phyloP scores from a whole-genome alignment of 371 early-diverging fungal genomes.

The Saksenaea oblongispora region DNA sequence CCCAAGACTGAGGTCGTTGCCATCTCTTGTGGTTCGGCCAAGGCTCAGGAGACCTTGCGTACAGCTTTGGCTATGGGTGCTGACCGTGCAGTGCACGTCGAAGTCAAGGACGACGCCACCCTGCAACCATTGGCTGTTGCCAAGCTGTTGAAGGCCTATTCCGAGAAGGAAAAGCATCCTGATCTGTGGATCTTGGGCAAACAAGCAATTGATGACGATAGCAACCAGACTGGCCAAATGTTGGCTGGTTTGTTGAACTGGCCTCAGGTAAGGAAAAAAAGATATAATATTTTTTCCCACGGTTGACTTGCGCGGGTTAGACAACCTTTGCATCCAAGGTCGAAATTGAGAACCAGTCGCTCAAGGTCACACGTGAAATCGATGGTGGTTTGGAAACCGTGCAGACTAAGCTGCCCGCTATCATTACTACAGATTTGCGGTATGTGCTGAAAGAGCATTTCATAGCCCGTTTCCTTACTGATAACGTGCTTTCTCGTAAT shows the following conservation, averaged over 20 bases:
- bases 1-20: constrained; percentile 83
- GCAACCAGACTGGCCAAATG: constrained; percentile 98
- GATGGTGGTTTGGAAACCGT: constrained; percentile 98
- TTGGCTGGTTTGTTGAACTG: constrained; percentile 93
- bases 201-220: constrained; percentile 98
- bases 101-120: constrained; percentile 73
- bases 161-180: constrained; percentile 81
- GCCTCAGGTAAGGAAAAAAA: constrained; percentile 77
- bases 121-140: constrained; percentile 90
- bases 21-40: constrained; percentile 89
- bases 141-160: constrained; percentile 86
- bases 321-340: constrained; percentile 97
- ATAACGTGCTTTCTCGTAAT: not conserved
- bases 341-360: constrained; percentile 70
- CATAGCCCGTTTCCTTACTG: not conserved
- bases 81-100: constrained; percentile 95
- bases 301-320: constrained; percentile 38
- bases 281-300: constrained; percentile 18
- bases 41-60: constrained; percentile 90
- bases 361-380: constrained; percentile 92
- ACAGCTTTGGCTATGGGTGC: constrained; percentile 99
- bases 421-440: constrained; percentile 97
- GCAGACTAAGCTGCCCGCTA: constrained; percentile 80
- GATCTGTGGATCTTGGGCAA: constrained; percentile 96
- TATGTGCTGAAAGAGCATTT: constrained; percentile 26